These are phyloP conservation scores for Globisporangium cystogenes DNA, from an alignment of 352 stramenopile genomes.

Conservation along the genomic window DNA sequence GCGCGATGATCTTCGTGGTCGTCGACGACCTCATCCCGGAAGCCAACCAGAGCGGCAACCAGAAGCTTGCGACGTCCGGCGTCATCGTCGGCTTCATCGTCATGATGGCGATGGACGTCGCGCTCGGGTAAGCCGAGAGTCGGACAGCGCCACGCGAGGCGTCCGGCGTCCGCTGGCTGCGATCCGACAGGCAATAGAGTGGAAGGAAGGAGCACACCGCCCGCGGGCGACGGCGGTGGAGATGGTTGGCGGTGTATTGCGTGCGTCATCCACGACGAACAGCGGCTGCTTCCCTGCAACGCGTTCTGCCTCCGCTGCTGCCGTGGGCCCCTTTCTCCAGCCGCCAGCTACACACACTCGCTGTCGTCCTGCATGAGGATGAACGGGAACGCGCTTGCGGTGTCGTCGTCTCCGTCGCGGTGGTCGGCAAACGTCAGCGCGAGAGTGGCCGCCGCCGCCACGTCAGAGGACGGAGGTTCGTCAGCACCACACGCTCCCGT, in stretches of 20 bases:
- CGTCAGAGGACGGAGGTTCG: no score
- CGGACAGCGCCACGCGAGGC: background rate
- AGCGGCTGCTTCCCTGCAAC: background rate
- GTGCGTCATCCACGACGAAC: background rate
- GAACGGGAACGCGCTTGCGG: conserved; percentile 31
- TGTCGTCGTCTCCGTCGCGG: conserved; percentile 3
- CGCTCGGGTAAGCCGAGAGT: conserved; percentile 34
- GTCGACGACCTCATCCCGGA: conserved; percentile 90
- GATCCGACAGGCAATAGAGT: background rate
- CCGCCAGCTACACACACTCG: background rate
- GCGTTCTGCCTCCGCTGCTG: no score
- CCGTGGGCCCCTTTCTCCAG: no score
- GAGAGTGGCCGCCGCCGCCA: background rate
- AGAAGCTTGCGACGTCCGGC: conserved; percentile 82
- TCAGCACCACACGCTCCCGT: background rate
- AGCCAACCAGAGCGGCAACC: conserved; percentile 83
- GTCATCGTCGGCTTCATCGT: conserved; percentile 89
- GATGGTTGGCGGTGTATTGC: background rate
- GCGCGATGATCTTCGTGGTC: conserved; percentile 91
- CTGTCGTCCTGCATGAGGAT: conserved; percentile 44
- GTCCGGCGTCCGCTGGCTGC: background rate
- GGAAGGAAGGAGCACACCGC: background rate
- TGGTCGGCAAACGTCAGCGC: background rate
- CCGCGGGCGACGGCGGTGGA: background rate
- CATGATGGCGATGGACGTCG: conserved; percentile 90